Evolutionary conservation across 1,284 basidiomycete genomes (phyloP), one percentile per base, ranked within the genome.

Genomic region (Grifola frondosa): DNA sequence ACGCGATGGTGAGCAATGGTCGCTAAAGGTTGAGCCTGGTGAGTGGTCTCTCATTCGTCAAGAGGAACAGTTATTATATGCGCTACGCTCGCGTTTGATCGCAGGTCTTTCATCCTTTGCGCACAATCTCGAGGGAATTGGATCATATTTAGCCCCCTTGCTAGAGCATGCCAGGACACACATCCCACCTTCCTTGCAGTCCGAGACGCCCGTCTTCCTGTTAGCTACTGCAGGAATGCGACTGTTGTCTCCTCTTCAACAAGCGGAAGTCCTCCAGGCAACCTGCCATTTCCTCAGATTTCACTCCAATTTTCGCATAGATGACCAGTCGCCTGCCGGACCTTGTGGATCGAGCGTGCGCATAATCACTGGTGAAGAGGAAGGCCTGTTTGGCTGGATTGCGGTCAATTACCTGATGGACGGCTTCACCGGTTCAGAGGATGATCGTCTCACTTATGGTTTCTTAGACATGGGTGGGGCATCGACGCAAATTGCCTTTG

Each of bases 391-490:
- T 65, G 97, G 97, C 2, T 99, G 97, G 97, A 92, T 99, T 42
- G 92, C 95, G 0, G 92, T 98, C 61, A 99, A 99, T 66, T 99
- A 99, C 64, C 84, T 99, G 32, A 97, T 98, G 93, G 91, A 99
- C 61, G 96, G 95, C 2, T 99, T 99, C 62, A 75, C 77, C 12
- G 80, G 81, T 12, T 72, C 78, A 35, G 72, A 70, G 52, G 63
- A 71, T 30, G 71, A 76, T 52, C 74, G 70, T 44, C 90, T 91
- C 24, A 98, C 97, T 4, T 98, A 92, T 58, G 97, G 97, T 4
- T 99, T 99, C 66, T 74, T 99, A 49, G 97, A 99, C 65, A 99
- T 99, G 97, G 96, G 96, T 42, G 96, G 96, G 26, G 96, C 97
- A 16, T 97, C 93, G 22, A 98, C 96, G 8, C 96, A 99, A 66